These are phyloP conservation scores for Aspergillus latus DNA, from an alignment of 2,329 filamentous ascomycete genomes.

Conservation along the genomic window DNA sequence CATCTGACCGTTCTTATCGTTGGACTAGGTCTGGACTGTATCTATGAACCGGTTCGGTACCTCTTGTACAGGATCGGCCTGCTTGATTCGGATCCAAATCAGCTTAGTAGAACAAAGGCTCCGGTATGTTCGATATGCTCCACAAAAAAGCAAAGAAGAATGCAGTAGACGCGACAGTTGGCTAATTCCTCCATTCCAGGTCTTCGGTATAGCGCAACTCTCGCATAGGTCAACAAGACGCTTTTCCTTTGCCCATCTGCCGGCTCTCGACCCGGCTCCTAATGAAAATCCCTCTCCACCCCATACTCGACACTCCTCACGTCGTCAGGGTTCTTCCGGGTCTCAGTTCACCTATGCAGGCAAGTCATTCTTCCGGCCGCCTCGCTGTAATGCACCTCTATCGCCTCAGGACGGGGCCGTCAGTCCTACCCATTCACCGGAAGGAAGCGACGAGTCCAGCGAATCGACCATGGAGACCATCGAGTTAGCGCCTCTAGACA, in stretches of 20 bases:
- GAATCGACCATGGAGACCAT: background rate
- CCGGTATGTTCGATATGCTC: background rate
- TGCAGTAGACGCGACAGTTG: background rate
- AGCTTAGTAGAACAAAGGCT: background rate
- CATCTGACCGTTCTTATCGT: background rate
- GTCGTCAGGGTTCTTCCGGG: background rate
- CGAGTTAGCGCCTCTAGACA: background rate
- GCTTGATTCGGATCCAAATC: background rate
- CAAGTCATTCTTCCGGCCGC: no score
- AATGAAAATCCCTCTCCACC: background rate
- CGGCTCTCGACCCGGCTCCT: background rate
- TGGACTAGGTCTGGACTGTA: background rate
- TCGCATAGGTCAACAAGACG: slow-evolving; percentile 7
- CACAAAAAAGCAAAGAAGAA: background rate
- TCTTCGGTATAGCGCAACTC: slow-evolving; percentile 6
- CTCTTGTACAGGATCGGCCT: background rate
- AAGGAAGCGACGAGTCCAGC: background rate
- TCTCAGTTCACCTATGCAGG: no score
- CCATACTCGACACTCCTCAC: no score
- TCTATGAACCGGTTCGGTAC: background rate
- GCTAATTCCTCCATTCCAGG: background rate
- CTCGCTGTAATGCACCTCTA: no score
- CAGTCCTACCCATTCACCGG: no score
- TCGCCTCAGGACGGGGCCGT: no score
- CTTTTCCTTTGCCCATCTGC: slow-evolving; percentile 5